Evolutionary conservation across 148 eudicot genomes (phyloP).

Genomic region (Linanthus parryae): DNA sequence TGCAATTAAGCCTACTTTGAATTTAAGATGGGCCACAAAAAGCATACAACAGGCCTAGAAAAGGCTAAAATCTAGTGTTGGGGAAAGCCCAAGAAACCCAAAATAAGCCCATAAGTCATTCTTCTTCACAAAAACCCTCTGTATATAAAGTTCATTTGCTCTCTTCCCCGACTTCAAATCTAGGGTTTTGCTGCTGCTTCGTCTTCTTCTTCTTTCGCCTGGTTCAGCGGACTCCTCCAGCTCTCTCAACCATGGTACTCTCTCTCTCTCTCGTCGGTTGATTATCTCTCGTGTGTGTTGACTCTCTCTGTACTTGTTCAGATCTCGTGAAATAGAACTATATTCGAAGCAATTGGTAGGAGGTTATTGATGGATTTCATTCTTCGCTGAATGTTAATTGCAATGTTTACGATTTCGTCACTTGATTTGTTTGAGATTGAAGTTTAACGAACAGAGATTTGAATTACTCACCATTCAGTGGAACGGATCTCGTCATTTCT

Average conservation of each 20-base stretch:
- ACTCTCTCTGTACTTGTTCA: background rate
- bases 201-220: too few relatives aligned
- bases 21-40: too few relatives aligned
- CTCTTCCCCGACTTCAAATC: background rate
- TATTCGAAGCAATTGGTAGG: background rate
- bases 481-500: too few relatives aligned
- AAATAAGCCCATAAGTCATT: too few relatives aligned
- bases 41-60: too few relatives aligned
- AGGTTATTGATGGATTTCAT: background rate
- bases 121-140: too few relatives aligned
- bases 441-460: background rate
- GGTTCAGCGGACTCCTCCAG: too few relatives aligned
- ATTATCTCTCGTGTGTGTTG: too few relatives aligned
- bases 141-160: background rate
- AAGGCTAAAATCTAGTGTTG: too few relatives aligned
- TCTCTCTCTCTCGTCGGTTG: background rate
- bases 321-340: background rate
- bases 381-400: background rate
- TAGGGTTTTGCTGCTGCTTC: background rate
- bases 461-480: background rate
- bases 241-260: conserved; percentile 1
- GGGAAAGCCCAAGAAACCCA: too few relatives aligned
- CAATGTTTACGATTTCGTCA: background rate
- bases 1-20: too few relatives aligned
- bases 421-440: background rate